Base-by-base conservation (phyloP, 148 eudicot genomes). In the Beta vulgaris region DNA sequence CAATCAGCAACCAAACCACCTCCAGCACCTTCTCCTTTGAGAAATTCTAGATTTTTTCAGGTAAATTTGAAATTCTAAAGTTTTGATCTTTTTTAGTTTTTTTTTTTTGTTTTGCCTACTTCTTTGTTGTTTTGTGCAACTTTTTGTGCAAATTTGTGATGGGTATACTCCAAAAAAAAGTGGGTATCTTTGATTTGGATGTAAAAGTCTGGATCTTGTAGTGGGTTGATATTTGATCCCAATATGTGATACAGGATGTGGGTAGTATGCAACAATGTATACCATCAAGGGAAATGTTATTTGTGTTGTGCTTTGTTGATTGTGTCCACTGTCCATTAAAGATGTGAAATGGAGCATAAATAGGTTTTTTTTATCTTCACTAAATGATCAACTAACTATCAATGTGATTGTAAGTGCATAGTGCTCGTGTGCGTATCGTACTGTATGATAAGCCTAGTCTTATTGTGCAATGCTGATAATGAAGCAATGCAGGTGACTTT, bases 21-120 rank as follows among this genome's bases (percentile, higher is more conserved):
- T 80, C 97, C 97, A 18, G 57, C 88, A 19, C 97, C 97, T 44
- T 91, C 97, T 46, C 97, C 97, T 15, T 79, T 91, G 86, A 87
- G 97, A 48, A 88, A 79, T 75, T 85, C 97, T 26, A 91, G 84
- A 78, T 91, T 85, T 78, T 91, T 58, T 78, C 90, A 89, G 97
- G 97, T 91, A 66, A 32, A 18, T 63, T 71, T 9, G 13, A 28
- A 28, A 46, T 59, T 14, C n/a, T 19, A 3, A 0, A 26, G 11
- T 2, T 39, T 59, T 58, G 8, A 18, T 51, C 54, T 28, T 68
- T 54, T 10, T 64, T 37, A 3, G 46, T 39, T 39, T 23, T 3
- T 18, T 54, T 15, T 49, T 70, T 60, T 36, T 21, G 37, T 63
- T 28, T 31, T 2, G n/a, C n/a, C n/a, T n/a, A n/a, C n/a, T 32